phyloP scores from a whole-genome alignment of 106 monocot genomes.

The Dendrobium nobile region DNA sequence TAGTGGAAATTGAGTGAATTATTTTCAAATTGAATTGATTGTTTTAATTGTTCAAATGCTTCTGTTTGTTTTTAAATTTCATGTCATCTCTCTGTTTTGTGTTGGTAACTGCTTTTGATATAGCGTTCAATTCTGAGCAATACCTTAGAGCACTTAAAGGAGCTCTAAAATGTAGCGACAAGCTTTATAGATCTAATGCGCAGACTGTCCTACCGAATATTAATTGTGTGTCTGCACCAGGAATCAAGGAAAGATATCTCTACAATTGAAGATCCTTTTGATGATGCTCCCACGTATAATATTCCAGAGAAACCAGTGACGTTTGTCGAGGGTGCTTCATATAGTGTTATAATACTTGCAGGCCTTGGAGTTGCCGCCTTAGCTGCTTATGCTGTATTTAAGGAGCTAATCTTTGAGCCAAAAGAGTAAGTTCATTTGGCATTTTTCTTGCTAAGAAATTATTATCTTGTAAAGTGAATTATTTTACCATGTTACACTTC shows the following conservation, averaged over 20 bases:
- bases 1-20: too few species aligned
- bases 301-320: constrained; percentile 98
- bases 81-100: too few species aligned
- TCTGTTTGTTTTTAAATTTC: too few species aligned
- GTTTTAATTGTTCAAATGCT: too few species aligned
- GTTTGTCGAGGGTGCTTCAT: constrained; percentile 93
- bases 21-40: too few species aligned
- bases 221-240: constrained; percentile 19
- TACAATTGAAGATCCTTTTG: constrained; percentile 83
- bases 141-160: too few species aligned
- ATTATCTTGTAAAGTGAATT: not conserved
- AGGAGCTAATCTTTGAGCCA: constrained; percentile 94
- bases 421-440: constrained; percentile 59
- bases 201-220: not conserved
- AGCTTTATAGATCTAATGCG: not conserved
- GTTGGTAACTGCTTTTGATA: too few species aligned
- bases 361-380: constrained; percentile 79
- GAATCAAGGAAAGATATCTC: constrained; percentile 67
- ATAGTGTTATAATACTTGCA: constrained; percentile 74
- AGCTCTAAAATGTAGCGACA: too few species aligned
- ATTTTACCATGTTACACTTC: not conserved
- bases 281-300: constrained; percentile 85
- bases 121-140: too few species aligned
- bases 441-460: not conserved
- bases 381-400: constrained; percentile 94